Conservation (phyloP, 78 protist species). For the Dictyostelium purpureum region DNA sequence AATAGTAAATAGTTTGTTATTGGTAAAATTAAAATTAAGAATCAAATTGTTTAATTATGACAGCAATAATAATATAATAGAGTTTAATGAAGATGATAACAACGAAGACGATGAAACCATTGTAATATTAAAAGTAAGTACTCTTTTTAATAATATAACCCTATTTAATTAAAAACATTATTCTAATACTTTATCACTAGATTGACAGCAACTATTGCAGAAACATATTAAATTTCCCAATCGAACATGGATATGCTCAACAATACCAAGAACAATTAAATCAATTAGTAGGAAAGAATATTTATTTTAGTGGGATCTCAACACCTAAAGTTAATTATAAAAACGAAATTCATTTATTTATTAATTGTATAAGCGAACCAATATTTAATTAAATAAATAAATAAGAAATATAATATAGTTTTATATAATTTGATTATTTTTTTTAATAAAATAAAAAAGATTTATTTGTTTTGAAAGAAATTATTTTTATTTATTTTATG, state of each 20-base stretch:
- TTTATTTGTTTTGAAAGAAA: too few species aligned
- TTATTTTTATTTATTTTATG: too few species aligned
- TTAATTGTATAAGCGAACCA: not conserved
- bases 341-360: not conserved
- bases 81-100: not conserved
- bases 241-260: not conserved
- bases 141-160: not conserved
- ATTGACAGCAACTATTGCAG: not conserved
- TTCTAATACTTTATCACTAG: not conserved
- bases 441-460: not conserved
- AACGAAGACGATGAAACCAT: not conserved
- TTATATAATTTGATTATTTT: not conserved
- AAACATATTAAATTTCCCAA: not conserved
- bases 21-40: conserved; percentile 1
- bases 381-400: not conserved
- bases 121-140: not conserved
- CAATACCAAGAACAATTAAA: not conserved
- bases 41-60: not conserved
- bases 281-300: not conserved
- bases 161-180: not conserved
- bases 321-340: not conserved
- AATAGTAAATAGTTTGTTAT: not conserved
- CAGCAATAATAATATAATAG: not conserved
- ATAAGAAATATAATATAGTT: not conserved
- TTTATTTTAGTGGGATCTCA: conserved; percentile 12